Conservation (phyloP, 345 rosid species). For the Angophora floribunda region DNA sequence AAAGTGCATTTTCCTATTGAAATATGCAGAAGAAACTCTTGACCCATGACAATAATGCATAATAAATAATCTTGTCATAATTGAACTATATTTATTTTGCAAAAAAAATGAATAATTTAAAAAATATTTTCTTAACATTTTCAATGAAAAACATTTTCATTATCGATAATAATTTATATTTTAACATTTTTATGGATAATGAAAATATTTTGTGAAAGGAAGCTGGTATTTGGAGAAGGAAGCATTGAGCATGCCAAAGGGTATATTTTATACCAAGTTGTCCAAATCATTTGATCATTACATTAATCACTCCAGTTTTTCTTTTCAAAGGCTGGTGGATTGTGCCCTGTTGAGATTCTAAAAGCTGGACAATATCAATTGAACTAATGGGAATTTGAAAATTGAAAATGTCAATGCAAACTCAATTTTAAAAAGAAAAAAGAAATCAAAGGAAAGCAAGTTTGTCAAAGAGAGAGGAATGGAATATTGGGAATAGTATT, state of each 20-base stretch:
- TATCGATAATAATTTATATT: too few species aligned
- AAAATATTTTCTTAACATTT: too few species aligned
- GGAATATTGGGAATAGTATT: background rate
- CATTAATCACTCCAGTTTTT: background rate
- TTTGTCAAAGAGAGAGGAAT: background rate
- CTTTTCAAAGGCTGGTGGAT: background rate
- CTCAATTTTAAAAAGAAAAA: background rate
- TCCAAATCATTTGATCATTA: background rate
- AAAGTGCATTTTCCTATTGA: background rate
- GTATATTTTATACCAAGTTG: background rate
- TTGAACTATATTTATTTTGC: accelerated
- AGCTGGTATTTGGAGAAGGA: background rate
- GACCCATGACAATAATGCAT: background rate
- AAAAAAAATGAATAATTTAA: too few species aligned
- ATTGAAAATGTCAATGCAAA: background rate
- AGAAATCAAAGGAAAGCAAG: background rate
- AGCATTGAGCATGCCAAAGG: background rate
- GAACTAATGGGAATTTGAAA: background rate
- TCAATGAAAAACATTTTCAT: too few species aligned
- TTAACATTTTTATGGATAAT: accelerated
- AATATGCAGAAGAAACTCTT: background rate
- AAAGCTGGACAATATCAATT: background rate
- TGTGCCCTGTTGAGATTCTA: background rate
- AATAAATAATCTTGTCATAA: background rate
- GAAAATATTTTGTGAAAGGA: background rate